Evolutionary conservation across 257 asterid species (phyloP), one percentile per base, ranked within the genome.

Genomic region (Haberlea rhodopensis): DNA sequence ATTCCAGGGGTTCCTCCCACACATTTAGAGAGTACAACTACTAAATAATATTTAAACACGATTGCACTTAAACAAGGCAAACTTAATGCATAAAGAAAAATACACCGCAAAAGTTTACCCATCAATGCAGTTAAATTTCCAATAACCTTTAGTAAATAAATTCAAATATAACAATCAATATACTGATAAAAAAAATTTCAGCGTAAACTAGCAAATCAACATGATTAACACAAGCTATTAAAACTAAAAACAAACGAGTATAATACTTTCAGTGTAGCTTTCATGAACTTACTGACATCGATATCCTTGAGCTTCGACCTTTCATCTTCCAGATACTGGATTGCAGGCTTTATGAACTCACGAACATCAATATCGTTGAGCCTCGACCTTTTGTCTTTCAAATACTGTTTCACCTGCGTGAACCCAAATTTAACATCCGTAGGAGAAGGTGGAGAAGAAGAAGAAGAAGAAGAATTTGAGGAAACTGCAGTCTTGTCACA

Each of bases 261-360:
- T 1, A 5, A 15, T 9, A 37, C 16, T 10, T 5, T 11, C n/a
- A 5, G 4, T 8, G n/a, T 19, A 31, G n/a, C n/a, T n/a, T 4
- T 18, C 13, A 15, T 32, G 57, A 15, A 77, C 92, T 81, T 66
- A 92, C 98, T 72, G 21, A 87, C 56, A 80, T 87, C 85, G 63
- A 89, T 81, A 68, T 84, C 91, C 25, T 72, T 81, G 80, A 92
- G 57, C 71, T 92, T 92, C 95, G 89, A 74, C 62, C 77, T 92
- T 72, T 60, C 76, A 63, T 80, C 86, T 29, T 77, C 78, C 56
- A 80, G 73, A 76, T 90, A 65, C 63, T 73, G 81, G n/a, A n/a
- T n/a, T n/a, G n/a, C n/a, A n/a, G 55, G 27, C 8, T 5, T 20
- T 16, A 16, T 37, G 59, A 15, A 77, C 94, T 81, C 67, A 94